Base-by-base conservation (phyloP, 176 grass and related monocot species). In the Raddia distichophylla region DNA sequence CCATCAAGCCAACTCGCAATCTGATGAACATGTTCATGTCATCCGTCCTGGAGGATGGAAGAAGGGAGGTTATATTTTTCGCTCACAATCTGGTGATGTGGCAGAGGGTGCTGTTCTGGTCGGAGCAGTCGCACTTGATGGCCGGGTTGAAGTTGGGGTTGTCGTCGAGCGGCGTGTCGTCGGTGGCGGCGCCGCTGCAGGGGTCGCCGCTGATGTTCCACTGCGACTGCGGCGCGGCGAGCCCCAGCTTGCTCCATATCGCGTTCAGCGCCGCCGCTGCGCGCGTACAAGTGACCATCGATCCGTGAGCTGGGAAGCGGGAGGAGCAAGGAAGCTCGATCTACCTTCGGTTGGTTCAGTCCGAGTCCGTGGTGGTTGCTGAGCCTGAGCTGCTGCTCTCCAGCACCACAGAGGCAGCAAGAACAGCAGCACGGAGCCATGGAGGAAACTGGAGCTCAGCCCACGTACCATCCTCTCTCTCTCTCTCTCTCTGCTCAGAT, bases 121-220 rank as follows among this genome's bases (percentile, higher is more conserved):
- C 52, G 17, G 69, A 35, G 91, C 94, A 97, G 3, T 45, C 52
- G 77, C 95, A 98, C 70, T 87, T 91, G 86, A 98, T 89, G 77
- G 8, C 92, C 4, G 84, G 86, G 13, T 93, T 94, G 73, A 87
- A 86, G 60, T 6, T 18, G 0, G 1, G 0, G 55, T 80, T 50
- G 73, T 18, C 2, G 69, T 94, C 92, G 10, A 89, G 22, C 62
- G 3, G 3, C 19, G 83, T 86, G 15, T 2, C 17, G 74, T 94
- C 92, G 27, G 86, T 86, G 58, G 95, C 92, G n/a, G 55, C 32
- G 77, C 95, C 95, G 74, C 77, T 98, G 86, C 95, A 98, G 17
- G 88, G 95, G 61, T 98, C 74, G 62, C 95, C 92, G 83, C 86
- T 98, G 86, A 93, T 91, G 88, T 93, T 98, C 95, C 95, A 98